A percentile compares a stretch with the other conserved stretches of the same genome.
These are phyloP conservation scores for Alternaria tenuissima DNA, from an alignment of 2,329 filamentous ascomycete genomes.

Conservation along the genomic window DNA sequence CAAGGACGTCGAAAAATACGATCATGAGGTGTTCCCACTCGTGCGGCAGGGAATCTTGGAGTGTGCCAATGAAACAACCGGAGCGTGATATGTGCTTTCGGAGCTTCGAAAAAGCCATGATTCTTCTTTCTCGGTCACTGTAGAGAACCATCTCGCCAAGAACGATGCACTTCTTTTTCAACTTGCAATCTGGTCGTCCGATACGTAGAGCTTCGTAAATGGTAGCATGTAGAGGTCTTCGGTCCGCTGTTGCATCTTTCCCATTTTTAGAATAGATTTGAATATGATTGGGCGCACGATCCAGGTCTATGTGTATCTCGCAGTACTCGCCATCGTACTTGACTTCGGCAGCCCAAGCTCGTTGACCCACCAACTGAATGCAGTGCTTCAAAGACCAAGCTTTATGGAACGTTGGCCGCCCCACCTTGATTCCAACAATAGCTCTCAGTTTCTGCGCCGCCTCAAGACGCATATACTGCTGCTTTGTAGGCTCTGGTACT, in stretches of 20 bases:
- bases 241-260: slow-evolving; percentile 83
- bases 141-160: slow-evolving; percentile 86
- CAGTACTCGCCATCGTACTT: slow-evolving; percentile 91
- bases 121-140: slow-evolving; percentile 69
- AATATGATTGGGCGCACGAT: slow-evolving; percentile 63
- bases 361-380: slow-evolving; percentile 66
- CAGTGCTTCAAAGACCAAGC: slow-evolving; percentile 73
- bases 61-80: slow-evolving; percentile 72
- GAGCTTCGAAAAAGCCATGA: slow-evolving; percentile 82
- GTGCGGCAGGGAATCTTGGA: slow-evolving; percentile 70
- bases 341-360: slow-evolving; percentile 75
- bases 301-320: slow-evolving; percentile 81
- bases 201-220: slow-evolving; percentile 72
- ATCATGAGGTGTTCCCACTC: slow-evolving; percentile 67
- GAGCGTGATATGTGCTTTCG: slow-evolving; percentile 80
- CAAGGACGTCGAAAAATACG: slow-evolving; percentile 67
- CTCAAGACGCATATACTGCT: slow-evolving; percentile 44
- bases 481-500: slow-evolving; percentile 44
- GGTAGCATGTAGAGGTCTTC: slow-evolving; percentile 66
- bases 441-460: slow-evolving; percentile 52
- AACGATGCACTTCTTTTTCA: slow-evolving; percentile 75
- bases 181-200: slow-evolving; percentile 63
- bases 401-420: slow-evolving; percentile 56
- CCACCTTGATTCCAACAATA: slow-evolving; percentile 55
- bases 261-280: slow-evolving; percentile 93